Base-by-base conservation (phyloP, 345 rosid genomes). In the Eucalyptus rudis region DNA sequence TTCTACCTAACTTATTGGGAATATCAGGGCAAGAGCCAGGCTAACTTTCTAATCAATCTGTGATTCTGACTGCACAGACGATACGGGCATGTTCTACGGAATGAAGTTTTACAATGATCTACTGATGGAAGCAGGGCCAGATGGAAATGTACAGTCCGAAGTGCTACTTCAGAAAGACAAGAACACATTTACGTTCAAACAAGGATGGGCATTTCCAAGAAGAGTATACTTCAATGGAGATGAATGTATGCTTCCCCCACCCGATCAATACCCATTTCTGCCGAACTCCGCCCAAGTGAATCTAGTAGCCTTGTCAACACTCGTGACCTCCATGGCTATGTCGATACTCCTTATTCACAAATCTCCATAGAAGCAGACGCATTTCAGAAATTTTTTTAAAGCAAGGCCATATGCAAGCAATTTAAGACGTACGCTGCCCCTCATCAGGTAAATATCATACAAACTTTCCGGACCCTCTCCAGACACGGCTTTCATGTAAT, bases 191-290 rank as follows among this genome's bases (percentile, higher is more conserved):
- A 96, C 96, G 86, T 94, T 97, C 89, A 95, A 94, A 90, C 96
- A 96, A 54, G 99, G 99, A 76, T 96, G 99, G 98, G 98, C 98
- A 3, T 96, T 97, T 90, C 99, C 99, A 1, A 89, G 96, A 86
- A 95, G 91, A 91, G 98, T 96, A 10, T 97, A 97, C 92, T 96
- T 97, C 92, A 95, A 96, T 91, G 99, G 99, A 1, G 98, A 97
- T 51, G 98, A 96, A 76, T 96, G 99, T 90, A 94, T 95, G 96
- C 91, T 96, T 25, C 99, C 99, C 27, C 94, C 97, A 49, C 99
- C 99, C 11, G 99, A 96, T 76, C 87, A 95, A 29, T 97, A 96
- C 93, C 98, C 99, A 25, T 95, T 90, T 88, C 94, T 96, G 86
- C 98, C 99, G 49, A 97, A 92, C 90, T 91, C 94, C 27, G 97